phyloP scores from a whole-genome alignment of 768 basidiomycete species.

The Termitomyces sp. region DNA sequence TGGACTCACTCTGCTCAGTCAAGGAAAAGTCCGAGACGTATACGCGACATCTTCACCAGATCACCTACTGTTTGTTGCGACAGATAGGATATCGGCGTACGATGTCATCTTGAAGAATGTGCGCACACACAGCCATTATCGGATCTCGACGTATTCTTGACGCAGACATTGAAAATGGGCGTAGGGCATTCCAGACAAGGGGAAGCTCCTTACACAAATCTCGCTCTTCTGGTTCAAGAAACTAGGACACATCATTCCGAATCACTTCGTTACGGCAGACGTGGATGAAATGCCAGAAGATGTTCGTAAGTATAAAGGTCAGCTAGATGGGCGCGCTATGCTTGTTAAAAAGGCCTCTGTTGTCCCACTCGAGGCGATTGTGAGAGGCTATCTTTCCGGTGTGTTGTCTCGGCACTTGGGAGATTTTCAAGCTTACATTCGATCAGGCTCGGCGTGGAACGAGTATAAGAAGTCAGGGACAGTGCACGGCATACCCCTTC shows the following conservation, averaged over 20 bases:
- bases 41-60: slow-evolving; percentile 71
- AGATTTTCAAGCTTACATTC: not conserved
- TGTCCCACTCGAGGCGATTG: slow-evolving; percentile 91
- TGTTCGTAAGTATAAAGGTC: slow-evolving; percentile 66
- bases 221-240: slow-evolving; percentile 96
- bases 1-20: slow-evolving; percentile 67
- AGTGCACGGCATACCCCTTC: slow-evolving; percentile 80
- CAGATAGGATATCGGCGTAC: slow-evolving; percentile 95
- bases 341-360: slow-evolving; percentile 88
- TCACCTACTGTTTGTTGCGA: slow-evolving; percentile 87
- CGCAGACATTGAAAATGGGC: not conserved
- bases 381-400: slow-evolving; percentile 97
- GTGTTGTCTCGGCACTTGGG: not conserved
- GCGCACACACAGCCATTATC: slow-evolving; percentile 26
- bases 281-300: slow-evolving; percentile 81
- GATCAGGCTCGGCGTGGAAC: slow-evolving; percentile 87
- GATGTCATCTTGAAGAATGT: slow-evolving; percentile 95
- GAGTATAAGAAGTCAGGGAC: slow-evolving; percentile 90
- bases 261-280: slow-evolving; percentile 81
- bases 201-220: slow-evolving; percentile 81
- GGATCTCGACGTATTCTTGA: slow-evolving; percentile 2
- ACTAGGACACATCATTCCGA: slow-evolving; percentile 74
- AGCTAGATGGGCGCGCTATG: slow-evolving; percentile 85
- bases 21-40: slow-evolving; percentile 96
- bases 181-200: slow-evolving; percentile 94